Base-by-base conservation (phyloP, 2,329 filamentous ascomycete genomes). In the Mariannaea sp. region DNA sequence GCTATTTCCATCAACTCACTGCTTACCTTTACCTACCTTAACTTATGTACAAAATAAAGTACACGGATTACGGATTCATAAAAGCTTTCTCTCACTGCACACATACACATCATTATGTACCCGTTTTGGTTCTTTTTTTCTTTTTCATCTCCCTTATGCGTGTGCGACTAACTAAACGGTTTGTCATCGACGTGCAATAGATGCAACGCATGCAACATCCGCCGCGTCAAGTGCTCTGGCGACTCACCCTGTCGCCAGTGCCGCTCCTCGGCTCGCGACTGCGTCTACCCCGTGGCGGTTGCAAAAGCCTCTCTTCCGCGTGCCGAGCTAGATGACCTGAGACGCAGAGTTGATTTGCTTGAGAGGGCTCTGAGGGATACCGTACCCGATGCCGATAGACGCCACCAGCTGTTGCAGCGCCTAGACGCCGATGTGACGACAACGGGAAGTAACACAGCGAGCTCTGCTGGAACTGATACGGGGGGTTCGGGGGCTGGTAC, bases 191-290 rank as follows among this genome's bases (percentile, higher is more conserved):
- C 26, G 42, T 43, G 41, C 32, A 32, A 19, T 49, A 80, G 78
- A 52, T 81, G 79, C 70, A 81, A 81, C 61, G 75, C 69, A 64
- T 81, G 79, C 69, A 81, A 81, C 67, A 64, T 80, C 39, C 75
- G 78, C 38, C 74, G 79, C 52, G 76, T 80, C 64, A 80, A 78
- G 59, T 81, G 79, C 66, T 80, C 77, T 10, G 79, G 79, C 39
- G 73, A 78, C 4, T 66, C 62, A n/a, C 79, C 79, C 0, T 81
- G 79, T 61, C 62, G 65, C 33, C 76, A 79, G 57, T 81, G 79
- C 60, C 60, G 64, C 19, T 69, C 69, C 29, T 68, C 74, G 24
- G 71, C 73, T 26, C 71, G 79, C 51, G 73, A 77, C 8, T 81
- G 79, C 64, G 58, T 75, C 43, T 81, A 81, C 60, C 79, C 79